Base-by-base conservation (phyloP, 2,329 filamentous ascomycete genomes). In the Tothia fuscella region DNA sequence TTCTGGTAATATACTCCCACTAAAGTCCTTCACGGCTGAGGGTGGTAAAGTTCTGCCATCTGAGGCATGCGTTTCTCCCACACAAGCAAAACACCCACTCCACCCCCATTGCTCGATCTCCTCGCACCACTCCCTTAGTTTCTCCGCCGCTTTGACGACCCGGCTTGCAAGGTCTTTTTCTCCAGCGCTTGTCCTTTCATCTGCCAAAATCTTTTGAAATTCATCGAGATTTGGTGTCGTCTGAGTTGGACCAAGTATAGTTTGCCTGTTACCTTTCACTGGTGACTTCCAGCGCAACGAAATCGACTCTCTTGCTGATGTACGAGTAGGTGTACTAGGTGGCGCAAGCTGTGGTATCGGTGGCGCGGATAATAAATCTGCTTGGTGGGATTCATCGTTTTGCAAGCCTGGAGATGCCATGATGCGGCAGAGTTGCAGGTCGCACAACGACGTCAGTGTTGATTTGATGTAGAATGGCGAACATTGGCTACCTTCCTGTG, bases 101-200 rank as follows among this genome's bases (percentile, higher is more conserved):
- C 76, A 80, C 16, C 61, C 56, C 76, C 76, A 80, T 45, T 64
- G 57, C 44, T 70, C 65, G 29, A 91, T 66, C 63, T 91, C 84
- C n/a, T 74, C 66, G 20, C 82, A 68, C 83, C 84, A 91, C 53
- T 75, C 71, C 57, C 80, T 72, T 47, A 91, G 75, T 48, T 74
- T 77, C 51, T 80, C 75, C 10, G 81, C 81, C 13, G 81, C 78
- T 46, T 78, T 60, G 31, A 82, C 82, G 32, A 82, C 78, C 47
- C 76, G 72, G 52, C 80, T 67, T 31, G 79, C 82, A 57, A 89
- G 78, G 13, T 80, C 77, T 51, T 80, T 75, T 59, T 89, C 81
- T 19, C 72, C 63, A 3, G 69, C 62, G 1, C 79, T 78, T 13
- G 80, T 75, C 26, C 65, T 66, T 46, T 78, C 72, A 45, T 86